Evolutionary conservation across 1,284 basidiomycete genomes (phyloP).

Genomic region (Tetrapyrgos nigripes): DNA sequence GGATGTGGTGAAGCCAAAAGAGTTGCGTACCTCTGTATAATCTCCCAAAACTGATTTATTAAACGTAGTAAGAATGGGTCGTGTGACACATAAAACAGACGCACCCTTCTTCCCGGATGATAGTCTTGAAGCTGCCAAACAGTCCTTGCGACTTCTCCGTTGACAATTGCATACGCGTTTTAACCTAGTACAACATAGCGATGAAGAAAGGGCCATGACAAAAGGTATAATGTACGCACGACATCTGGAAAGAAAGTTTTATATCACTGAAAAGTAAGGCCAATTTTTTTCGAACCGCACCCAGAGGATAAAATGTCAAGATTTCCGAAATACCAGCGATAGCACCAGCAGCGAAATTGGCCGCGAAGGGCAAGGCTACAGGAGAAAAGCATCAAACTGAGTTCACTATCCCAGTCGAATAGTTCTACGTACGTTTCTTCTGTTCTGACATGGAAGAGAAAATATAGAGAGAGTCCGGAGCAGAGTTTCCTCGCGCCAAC

Average conservation of each 20-base stretch:
- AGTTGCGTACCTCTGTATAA: slow-evolving; percentile 80
- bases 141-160: slow-evolving; percentile 85
- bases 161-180: slow-evolving; percentile 97
- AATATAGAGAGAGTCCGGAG: background rate
- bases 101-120: slow-evolving; percentile 87
- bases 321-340: slow-evolving; percentile 92
- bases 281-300: slow-evolving; percentile 49
- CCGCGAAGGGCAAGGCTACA: slow-evolving; percentile 85
- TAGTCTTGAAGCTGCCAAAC: slow-evolving; percentile 79
- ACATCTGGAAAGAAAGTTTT: slow-evolving; percentile 49
- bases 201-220: slow-evolving; percentile 11
- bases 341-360: slow-evolving; percentile 91
- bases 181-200: slow-evolving; percentile 63
- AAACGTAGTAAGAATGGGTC: slow-evolving; percentile 15
- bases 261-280: background rate
- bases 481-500: slow-evolving; percentile 1
- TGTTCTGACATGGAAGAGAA: slow-evolving; percentile 15
- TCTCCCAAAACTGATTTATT: slow-evolving; percentile 69
- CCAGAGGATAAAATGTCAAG: slow-evolving; percentile 91
- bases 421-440: slow-evolving; percentile 14
- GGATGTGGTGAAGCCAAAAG: background rate
- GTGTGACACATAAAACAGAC: slow-evolving; percentile 32
- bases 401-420: background rate
- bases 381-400: background rate
- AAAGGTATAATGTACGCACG: slow-evolving; percentile 40